Conservation (phyloP, 2,329 filamentous ascomycete genomes). For the Tetracladium maxilliforme region DNA sequence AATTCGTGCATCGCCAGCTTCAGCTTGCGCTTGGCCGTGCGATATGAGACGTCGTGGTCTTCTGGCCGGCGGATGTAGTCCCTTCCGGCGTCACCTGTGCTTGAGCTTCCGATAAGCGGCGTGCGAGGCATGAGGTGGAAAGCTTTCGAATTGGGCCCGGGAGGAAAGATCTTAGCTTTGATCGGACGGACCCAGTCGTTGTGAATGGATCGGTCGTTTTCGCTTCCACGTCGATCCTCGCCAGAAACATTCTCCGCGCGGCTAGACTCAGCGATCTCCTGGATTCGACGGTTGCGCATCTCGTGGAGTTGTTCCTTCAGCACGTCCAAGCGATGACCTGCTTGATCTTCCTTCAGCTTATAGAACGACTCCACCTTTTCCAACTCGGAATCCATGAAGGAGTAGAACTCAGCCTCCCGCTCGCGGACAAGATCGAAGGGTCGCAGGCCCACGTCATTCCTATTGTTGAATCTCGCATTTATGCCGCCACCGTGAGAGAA, state of each 20-base stretch:
- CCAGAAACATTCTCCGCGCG: conserved; percentile 3
- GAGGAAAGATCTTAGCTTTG: conserved; percentile 34
- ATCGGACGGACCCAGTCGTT: conserved; percentile 35
- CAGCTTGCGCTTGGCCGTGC: conserved; percentile 78
- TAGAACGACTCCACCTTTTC: conserved; percentile 92
- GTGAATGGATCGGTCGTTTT: conserved; percentile 4
- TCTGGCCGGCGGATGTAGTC: conserved; percentile 33
- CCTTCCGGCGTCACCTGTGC: conserved; percentile 19
- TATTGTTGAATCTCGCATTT: conserved; percentile 1
- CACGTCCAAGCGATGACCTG: conserved; percentile 52
- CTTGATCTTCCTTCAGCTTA: conserved; percentile 73
- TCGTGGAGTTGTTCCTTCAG: conserved; percentile 80
- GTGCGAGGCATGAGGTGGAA: conserved; percentile 38
- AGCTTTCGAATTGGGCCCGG: conserved; percentile 45
- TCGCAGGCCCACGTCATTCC: conserved; percentile 31
- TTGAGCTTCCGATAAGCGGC: conserved; percentile 15
- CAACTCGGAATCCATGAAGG: conserved; percentile 70
- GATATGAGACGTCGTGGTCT: conserved; percentile 59
- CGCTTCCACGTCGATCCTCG: conserved; percentile 9
- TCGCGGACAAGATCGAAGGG: conserved; percentile 51
- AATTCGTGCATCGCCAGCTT: conserved; percentile 87
- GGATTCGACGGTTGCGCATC: conserved; percentile 72
- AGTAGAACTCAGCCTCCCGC: conserved; percentile 72
- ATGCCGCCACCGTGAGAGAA: conserved; percentile 3
- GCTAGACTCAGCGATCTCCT: conserved; percentile 38